Percentiles rank a stretch among this genome's conserved stretches.
Evolutionary conservation across 306 rosid species (phyloP).

Genomic region (Malus asiatica): DNA sequence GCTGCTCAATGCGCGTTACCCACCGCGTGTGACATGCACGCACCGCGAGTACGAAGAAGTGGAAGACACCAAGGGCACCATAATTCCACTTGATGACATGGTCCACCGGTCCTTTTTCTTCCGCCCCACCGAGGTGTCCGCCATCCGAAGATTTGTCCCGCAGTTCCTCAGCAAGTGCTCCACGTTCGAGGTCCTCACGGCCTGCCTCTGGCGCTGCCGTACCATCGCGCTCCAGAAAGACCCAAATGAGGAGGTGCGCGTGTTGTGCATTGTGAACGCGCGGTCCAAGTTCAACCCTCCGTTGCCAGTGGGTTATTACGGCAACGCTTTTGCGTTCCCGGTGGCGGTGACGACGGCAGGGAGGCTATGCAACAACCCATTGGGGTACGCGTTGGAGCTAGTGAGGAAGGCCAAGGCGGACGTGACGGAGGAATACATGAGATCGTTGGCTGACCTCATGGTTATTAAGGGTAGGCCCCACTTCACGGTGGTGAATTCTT

Average conservation of each 20-base stretch:
- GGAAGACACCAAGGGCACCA: slow-evolving; percentile 32
- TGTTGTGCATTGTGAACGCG: slow-evolving; percentile 31
- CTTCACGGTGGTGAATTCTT: slow-evolving; percentile 31
- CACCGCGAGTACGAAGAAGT: slow-evolving; percentile 50
- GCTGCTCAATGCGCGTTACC: slow-evolving; percentile 29
- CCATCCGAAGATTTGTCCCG: slow-evolving; percentile 36
- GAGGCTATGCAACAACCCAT: slow-evolving; percentile 28
- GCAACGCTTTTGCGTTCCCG: slow-evolving; percentile 39
- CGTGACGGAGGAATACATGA: slow-evolving; percentile 48
- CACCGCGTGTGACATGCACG: slow-evolving; percentile 26
- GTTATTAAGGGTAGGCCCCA: slow-evolving; percentile 34
- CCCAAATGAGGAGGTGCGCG: slow-evolving; percentile 34
- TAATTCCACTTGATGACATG: slow-evolving; percentile 41
- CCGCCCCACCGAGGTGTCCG: slow-evolving; percentile 27
- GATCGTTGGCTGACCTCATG: slow-evolving; percentile 48
- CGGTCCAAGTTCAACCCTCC: slow-evolving; percentile 41
- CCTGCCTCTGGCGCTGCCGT: slow-evolving; percentile 57
- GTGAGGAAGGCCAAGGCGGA: slow-evolving; percentile 40
- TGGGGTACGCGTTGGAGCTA: slow-evolving; percentile 45
- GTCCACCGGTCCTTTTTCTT: slow-evolving; percentile 47
- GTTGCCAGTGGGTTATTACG: slow-evolving; percentile 47
- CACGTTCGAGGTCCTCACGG: slow-evolving; percentile 40
- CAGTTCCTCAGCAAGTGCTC: slow-evolving; percentile 19
- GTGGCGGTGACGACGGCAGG: slow-evolving; percentile 39
- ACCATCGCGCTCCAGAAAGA: slow-evolving; percentile 28